phyloP scores from a whole-genome alignment of 1,284 basidiomycete species.

The Heterobasidion occidentale region DNA sequence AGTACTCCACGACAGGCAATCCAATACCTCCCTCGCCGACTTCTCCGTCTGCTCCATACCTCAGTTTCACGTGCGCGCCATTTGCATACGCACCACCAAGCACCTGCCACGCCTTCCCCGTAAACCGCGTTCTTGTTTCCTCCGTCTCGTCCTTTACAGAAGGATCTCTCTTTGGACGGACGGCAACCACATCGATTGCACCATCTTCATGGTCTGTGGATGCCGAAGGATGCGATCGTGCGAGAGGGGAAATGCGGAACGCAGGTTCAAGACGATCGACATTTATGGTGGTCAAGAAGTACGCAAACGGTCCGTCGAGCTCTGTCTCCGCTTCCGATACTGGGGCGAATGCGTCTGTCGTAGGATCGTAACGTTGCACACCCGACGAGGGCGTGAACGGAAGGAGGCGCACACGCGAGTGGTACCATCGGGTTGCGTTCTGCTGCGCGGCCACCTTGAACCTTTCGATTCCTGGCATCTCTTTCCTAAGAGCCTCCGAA shows the following conservation, averaged over 20 bases:
- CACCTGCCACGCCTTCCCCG: slow-evolving; percentile 38
- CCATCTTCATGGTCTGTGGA: slow-evolving; percentile 16
- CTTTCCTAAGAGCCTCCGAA: slow-evolving; percentile 66
- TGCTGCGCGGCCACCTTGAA: slow-evolving; percentile 79
- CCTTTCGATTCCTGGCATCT: slow-evolving; percentile 73
- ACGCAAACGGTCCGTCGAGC: slow-evolving; percentile 76
- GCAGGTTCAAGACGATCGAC: slow-evolving; percentile 78
- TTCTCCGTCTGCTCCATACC: slow-evolving; percentile 45
- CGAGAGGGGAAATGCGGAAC: slow-evolving; percentile 71
- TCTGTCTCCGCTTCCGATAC: slow-evolving; percentile 20
- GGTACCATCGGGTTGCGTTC: slow-evolving; percentile 73
- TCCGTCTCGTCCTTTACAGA: slow-evolving; percentile 25
- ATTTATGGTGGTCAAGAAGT: slow-evolving; percentile 77
- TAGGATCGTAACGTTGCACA: slow-evolving; percentile 57
- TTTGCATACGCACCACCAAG: slow-evolving; percentile 65
- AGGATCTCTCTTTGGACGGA: slow-evolving; percentile 75
- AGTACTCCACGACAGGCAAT: slow-evolving; percentile 68
- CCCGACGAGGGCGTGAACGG: slow-evolving; percentile 1
- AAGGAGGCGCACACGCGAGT: slow-evolving; percentile 53
- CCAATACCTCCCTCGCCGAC: slow-evolving; percentile 35
- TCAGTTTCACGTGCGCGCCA: slow-evolving; percentile 60
- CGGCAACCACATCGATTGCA: slow-evolving; percentile 72
- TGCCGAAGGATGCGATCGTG: slow-evolving; percentile 23
- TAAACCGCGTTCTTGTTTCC: slow-evolving; percentile 36
- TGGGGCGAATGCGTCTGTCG: slow-evolving; percentile 38